Evolutionary conservation across 805 yeast genomes (phyloP), one percentile per base, ranked within the genome.

Genomic region (Cyberlindnera galapagoensis): DNA sequence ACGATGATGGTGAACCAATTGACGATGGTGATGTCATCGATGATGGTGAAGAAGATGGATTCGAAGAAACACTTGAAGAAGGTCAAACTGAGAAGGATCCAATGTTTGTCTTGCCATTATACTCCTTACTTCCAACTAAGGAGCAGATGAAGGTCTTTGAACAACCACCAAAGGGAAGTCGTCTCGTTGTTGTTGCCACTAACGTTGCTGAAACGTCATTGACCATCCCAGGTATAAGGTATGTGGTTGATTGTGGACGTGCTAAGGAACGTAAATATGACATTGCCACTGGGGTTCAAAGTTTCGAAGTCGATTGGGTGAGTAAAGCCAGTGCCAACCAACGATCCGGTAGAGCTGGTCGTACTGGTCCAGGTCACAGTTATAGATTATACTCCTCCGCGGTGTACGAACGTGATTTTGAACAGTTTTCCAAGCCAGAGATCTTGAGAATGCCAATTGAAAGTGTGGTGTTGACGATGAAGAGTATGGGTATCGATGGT

Each of bases 321-420:
- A 81, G 95, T 28, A 87, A 92, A 49, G 99, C 99, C 2, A 81
- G 95, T 38, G 90, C 97, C 0, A 92, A 76, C 44, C 99, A 92
- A 64, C 72, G 99, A 62, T 63, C 94, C 13, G 97, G 97, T 52
- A 78, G 97, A 66, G 97, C 97, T 31, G 97, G 97, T 54, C 80
- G 97, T 69, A 88, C 96, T 1, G 98, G 97, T 0, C 97, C 98
- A 0, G 99, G 99, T 37, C 97, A 92, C 51, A 85, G 96, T 55
- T 92, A 92, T 55, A 65, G 98, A 39, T 57, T 92, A 10, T 92
- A 69, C 49, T 90, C 97, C 0, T 88, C 97, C 11, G 98, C 98
- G 2, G 82, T 94, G 7, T 92, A 67, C 55, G 97, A 92, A 52
- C 73, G 77, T 40, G 92, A 80, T 43, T 92, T 92, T 53, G 67